phyloP scores from a whole-genome alignment of 345 rosid species.

The Draba incana region DNA sequence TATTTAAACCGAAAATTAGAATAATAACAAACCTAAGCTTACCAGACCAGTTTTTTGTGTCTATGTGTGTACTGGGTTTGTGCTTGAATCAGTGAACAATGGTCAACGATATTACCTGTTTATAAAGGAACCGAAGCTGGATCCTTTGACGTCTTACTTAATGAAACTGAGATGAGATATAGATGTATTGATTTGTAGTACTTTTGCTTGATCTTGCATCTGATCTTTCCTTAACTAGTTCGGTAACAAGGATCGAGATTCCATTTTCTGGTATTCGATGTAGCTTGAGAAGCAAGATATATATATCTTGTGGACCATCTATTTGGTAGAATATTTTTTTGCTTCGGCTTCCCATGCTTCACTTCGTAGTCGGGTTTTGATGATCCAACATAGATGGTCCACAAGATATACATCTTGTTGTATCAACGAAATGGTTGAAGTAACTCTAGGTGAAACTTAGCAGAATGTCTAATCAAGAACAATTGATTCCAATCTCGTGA shows the following conservation, averaged over 20 bases:
- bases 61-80: too few species aligned
- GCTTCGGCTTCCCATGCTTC: too few species aligned
- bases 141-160: background rate
- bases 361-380: too few species aligned
- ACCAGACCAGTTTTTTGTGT: background rate
- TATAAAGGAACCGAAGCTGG: too few species aligned
- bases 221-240: background rate
- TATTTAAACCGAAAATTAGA: background rate
- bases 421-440: conserved; percentile 54
- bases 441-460: conserved; percentile 55
- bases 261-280: background rate
- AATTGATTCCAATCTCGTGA: conserved; percentile 54
- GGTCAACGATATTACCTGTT: too few species aligned
- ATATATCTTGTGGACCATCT: too few species aligned
- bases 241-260: background rate
- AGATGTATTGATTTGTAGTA: background rate
- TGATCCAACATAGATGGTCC: too few species aligned
- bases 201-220: background rate
- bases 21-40: background rate
- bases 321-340: too few species aligned
- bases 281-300: too few species aligned
- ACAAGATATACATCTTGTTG: background rate
- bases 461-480: conserved; percentile 42
- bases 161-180: background rate
- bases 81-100: too few species aligned